Conservation (phyloP, 371 early-diverging fungal genomes). For the Rhizomucor miehei region DNA sequence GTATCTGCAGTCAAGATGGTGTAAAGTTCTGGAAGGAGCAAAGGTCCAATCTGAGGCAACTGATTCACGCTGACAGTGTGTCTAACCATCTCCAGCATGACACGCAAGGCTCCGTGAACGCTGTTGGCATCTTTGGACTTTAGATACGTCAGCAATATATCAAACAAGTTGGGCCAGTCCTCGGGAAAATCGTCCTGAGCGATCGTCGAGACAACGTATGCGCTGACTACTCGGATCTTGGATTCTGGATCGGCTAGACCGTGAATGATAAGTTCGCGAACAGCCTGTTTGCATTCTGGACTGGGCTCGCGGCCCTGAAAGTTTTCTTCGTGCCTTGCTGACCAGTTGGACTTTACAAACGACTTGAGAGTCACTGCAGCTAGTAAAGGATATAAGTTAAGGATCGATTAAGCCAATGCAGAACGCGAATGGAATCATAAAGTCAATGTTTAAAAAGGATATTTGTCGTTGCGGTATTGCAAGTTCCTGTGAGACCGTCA, state of each 20-base stretch:
- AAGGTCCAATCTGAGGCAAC: slow-evolving; percentile 74
- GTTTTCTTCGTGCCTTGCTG: slow-evolving; percentile 53
- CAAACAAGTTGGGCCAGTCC: slow-evolving; percentile 90
- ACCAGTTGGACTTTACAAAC: slow-evolving; percentile 81
- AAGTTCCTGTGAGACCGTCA: slow-evolving; percentile 65
- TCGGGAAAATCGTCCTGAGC: slow-evolving; percentile 94
- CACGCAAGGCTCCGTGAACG: slow-evolving; percentile 88
- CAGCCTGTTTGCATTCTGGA: slow-evolving; percentile 48
- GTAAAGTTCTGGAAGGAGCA: slow-evolving; percentile 80
- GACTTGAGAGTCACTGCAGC: slow-evolving; percentile 79
- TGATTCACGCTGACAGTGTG: slow-evolving; percentile 87
- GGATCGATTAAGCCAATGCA: slow-evolving; percentile 4
- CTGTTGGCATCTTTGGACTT: slow-evolving; percentile 65
- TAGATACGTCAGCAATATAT: slow-evolving; percentile 68
- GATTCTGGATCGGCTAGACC: slow-evolving; percentile 56
- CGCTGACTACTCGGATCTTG: slow-evolving; percentile 68
- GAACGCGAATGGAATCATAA: neutral
- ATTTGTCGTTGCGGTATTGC: slow-evolving; percentile 73
- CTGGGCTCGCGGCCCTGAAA: slow-evolving; percentile 59
- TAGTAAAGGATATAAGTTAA: slow-evolving; percentile 39
- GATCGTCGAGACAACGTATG: slow-evolving; percentile 84
- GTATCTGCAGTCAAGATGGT: slow-evolving; percentile 63
- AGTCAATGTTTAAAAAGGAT: slow-evolving; percentile 44
- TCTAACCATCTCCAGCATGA: slow-evolving; percentile 81
- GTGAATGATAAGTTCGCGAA: slow-evolving; percentile 51